Evolutionary conservation across 176 grass and related monocot genomes (phyloP), one percentile per base, ranked within the genome.

Genomic region (Puccinellia tenuiflora): DNA sequence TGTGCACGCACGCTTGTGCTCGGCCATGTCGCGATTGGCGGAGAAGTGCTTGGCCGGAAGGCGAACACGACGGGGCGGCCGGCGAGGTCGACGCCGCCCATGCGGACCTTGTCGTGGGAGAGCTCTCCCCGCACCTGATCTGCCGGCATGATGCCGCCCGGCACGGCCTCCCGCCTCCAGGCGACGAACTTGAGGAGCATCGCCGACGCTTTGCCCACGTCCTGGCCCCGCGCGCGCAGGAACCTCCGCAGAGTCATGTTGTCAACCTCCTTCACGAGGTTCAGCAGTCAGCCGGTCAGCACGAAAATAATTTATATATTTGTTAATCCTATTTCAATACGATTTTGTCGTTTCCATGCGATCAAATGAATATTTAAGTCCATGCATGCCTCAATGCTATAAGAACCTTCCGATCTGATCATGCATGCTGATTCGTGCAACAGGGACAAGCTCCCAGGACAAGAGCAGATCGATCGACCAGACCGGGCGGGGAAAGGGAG

Each of bases 191-290:
- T 98, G 45, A 95, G 43, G 29, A 95, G 85, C 87, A 98, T 84
- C 15, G 83, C 61, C 0, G 91, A 61, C 14, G 82, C 96, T 85
- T 95, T 98, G 31, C 79, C 29, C 25, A 93, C 74, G 53, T 90
- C 61, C 16, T 85, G 85, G 77, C 90, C 87, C 26, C 96, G 91
- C 21, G 93, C 96, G 3, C 92, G 88, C 73, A 98, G 71, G 79
- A 98, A 95, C 85, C 96, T 85, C 53, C 91, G 59, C 39, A 98
- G 82, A 6, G 68, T 93, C 83, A 95, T 77, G 85, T 95, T 82
- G 79, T 98, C 89, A 60, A 78, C 80, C 70, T 93, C 92, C 96
- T 98, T 79, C 31, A 62, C 47, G 31, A 1, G 0, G 22, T 17
- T 48, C 46, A 48, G 46, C 45, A 47, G 45, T 47, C 45, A 47